These are phyloP conservation scores for Thinopyrum elongatum DNA, from an alignment of 176 grass and related monocot species.

Conservation along the genomic window DNA sequence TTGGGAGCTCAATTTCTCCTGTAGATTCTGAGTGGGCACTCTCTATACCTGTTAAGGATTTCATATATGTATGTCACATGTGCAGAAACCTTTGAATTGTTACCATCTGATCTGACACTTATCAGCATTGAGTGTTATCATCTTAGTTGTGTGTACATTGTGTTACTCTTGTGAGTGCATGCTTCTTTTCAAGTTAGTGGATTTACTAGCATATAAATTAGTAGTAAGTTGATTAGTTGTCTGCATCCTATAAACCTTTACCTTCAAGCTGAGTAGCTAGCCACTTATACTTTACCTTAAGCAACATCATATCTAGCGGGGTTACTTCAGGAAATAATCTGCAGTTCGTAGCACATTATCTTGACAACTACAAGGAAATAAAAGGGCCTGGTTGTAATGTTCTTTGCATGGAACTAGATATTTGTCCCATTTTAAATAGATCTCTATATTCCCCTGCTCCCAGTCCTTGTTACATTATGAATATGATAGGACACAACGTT, in stretches of 20 bases:
- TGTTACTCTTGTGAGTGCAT: background rate
- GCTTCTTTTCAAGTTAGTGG: background rate
- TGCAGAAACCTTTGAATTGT: too few relatives aligned
- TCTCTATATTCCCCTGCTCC: background rate
- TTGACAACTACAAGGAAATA: background rate
- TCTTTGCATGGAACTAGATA: too few relatives aligned
- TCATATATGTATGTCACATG: slow-evolving; percentile 94
- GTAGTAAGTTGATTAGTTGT: background rate
- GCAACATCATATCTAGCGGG: background rate
- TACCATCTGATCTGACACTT: background rate
- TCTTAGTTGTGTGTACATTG: background rate
- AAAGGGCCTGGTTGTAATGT: background rate
- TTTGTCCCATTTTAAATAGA: too few relatives aligned
- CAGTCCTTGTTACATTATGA: slow-evolving; percentile 6
- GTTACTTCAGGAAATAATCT: background rate
- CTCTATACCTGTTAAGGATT: slow-evolving; percentile 72
- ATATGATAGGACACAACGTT: background rate
- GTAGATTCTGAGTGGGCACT: slow-evolving; percentile 70
- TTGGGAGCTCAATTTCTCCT: slow-evolving; percentile 41
- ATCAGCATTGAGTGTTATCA: background rate
- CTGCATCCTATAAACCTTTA: background rate
- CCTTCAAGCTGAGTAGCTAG: background rate
- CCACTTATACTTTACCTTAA: background rate
- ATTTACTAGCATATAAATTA: background rate
- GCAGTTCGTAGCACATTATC: background rate